Percentiles rank a stretch among this genome's conserved stretches.
phyloP scores from a whole-genome alignment of 768 basidiomycete genomes.

The Xerocomus brunneocitrinus region DNA sequence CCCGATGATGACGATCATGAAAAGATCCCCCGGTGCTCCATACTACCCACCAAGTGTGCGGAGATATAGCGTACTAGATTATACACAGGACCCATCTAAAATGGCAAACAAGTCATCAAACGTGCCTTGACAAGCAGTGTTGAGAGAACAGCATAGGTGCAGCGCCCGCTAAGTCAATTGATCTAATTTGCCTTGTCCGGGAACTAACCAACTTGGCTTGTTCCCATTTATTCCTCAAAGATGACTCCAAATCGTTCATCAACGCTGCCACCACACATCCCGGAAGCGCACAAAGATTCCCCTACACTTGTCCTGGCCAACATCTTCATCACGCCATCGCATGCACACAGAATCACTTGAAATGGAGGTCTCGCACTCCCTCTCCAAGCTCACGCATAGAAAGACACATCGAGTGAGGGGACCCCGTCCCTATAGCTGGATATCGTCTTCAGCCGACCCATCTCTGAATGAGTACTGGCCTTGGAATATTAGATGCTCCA shows the following conservation, averaged over 20 bases:
- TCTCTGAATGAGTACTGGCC: constrained; percentile 14
- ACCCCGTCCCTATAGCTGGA: constrained; percentile 29
- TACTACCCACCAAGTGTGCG: not conserved
- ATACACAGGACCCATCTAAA: not conserved
- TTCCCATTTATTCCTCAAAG: constrained; percentile 16
- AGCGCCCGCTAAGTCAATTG: constrained; percentile 6
- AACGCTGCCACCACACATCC: constrained; percentile 1
- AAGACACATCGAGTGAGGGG: constrained; percentile 21
- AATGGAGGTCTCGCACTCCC: constrained; percentile 13
- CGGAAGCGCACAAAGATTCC: not conserved
- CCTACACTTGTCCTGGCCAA: not conserved
- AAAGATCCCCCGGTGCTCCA: too few relatives aligned
- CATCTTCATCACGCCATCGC: not conserved
- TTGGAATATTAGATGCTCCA: constrained; percentile 10
- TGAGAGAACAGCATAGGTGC: constrained; percentile 4
- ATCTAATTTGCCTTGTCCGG: constrained; percentile 1
- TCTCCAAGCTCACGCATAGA: constrained; percentile 4
- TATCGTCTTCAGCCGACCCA: constrained; percentile 13
- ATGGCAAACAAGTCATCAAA: constrained; percentile 12
- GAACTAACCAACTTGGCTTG: not conserved
- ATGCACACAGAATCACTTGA: not conserved
- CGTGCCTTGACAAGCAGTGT: constrained; percentile 18
- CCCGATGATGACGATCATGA: too few relatives aligned
- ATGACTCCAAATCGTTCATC: constrained; percentile 9
- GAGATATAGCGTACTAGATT: constrained; percentile 6